Percentiles rank a stretch among this genome's conserved stretches.
Conservation (phyloP, 768 basidiomycete species). For the Tulasnella sp. region DNA sequence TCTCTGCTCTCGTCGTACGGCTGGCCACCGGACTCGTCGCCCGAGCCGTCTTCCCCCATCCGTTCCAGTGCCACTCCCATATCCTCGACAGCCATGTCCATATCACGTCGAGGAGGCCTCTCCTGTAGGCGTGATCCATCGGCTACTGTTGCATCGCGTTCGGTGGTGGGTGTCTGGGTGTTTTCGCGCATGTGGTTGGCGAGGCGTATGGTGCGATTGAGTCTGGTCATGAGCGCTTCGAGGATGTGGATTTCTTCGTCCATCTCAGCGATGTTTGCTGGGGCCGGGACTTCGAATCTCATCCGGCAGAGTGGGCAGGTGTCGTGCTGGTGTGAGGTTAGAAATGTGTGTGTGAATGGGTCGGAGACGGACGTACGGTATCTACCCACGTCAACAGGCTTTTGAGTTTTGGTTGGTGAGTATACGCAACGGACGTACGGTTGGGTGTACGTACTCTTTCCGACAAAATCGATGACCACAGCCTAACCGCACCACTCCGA, state of each 20-base stretch:
- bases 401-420: neutral
- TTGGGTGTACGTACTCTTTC: constrained; percentile 46
- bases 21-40: neutral
- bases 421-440: constrained; percentile 7
- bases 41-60: neutral
- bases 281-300: constrained; percentile 27
- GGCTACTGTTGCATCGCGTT: neutral
- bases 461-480: constrained; percentile 58
- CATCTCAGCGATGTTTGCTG: neutral
- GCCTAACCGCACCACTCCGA: constrained; percentile 59
- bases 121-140: neutral
- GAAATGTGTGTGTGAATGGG: neutral
- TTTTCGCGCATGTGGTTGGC: neutral
- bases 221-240: neutral
- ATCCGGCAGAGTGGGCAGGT: constrained; percentile 58
- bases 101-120: no score
- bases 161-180: neutral
- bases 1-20: constrained; percentile 9
- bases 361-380: neutral
- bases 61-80: neutral
- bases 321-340: constrained; percentile 22
- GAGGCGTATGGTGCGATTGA: neutral
- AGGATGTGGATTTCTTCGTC: constrained; percentile 2
- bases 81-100: no score
- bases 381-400: constrained; percentile 18